A percentile compares a stretch with the other conserved stretches of the same genome.
Evolutionary conservation across 139 green algal genomes (phyloP).

Genomic region (Chlamydomonas schloesseri): DNA sequence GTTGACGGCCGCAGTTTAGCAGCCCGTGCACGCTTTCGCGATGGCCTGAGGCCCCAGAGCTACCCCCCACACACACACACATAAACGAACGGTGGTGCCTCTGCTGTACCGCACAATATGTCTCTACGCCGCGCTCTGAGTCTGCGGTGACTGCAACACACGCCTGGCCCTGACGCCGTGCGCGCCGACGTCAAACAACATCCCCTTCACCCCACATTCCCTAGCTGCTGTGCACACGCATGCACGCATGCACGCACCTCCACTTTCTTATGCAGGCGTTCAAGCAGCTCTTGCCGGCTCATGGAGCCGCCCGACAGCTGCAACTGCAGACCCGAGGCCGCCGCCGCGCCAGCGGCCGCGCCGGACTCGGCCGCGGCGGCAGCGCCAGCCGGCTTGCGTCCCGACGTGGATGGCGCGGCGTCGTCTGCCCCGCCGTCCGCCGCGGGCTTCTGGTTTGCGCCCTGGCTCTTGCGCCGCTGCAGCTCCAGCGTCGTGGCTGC

Average conservation of each 20-base stretch:
- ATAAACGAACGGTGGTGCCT: no score
- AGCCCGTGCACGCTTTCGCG: no score
- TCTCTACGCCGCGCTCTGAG: no score
- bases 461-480: constrained; percentile 52
- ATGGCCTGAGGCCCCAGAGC: no score
- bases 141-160: no score
- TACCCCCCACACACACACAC: no score
- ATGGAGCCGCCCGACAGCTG: constrained; percentile 45
- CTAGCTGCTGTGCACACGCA: no score
- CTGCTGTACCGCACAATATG: no score
- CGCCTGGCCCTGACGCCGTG: no score
- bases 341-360: not conserved
- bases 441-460: not conserved
- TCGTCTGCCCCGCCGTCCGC: not conserved
- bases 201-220: no score
- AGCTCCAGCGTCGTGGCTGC: constrained; percentile 66
- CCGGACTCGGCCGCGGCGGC: not conserved
- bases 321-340: constrained; percentile 30
- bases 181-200: not conserved
- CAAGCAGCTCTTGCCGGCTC: constrained; percentile 71
- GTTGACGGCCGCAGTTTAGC: no score
- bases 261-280: constrained; percentile 72
- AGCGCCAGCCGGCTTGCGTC: not conserved
- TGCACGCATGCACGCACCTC: constrained; percentile 41
- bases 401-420: not conserved